Conservation (phyloP, 2,329 filamentous ascomycete genomes). For the Fusarium citri region DNA sequence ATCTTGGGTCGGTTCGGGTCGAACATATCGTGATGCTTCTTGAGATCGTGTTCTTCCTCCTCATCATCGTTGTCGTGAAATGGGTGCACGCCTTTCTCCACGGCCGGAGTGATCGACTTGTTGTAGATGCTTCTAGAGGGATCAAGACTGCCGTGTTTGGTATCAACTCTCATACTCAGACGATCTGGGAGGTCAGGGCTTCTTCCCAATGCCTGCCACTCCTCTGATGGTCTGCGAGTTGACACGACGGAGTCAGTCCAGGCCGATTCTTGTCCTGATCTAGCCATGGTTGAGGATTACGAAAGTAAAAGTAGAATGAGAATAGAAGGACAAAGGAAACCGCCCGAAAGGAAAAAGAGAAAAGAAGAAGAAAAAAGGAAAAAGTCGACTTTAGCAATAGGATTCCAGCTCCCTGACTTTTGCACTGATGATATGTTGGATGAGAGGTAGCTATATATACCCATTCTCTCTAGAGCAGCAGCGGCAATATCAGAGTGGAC, state of each 20-base stretch:
- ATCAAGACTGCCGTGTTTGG: neutral
- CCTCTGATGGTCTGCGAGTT: neutral
- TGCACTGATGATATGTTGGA: neutral
- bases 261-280: neutral
- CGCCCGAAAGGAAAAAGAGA: neutral
- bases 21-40: constrained; percentile 3
- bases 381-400: constrained; percentile 2
- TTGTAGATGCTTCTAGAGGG: neutral
- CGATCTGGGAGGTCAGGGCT: neutral
- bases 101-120: constrained; percentile 2
- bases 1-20: constrained; percentile 14
- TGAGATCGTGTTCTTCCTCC: neutral
- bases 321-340: neutral
- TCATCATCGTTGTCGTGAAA: neutral
- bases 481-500: neutral
- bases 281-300: neutral
- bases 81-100: neutral
- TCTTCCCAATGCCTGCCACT: neutral
- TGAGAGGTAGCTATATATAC: neutral
- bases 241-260: constrained; percentile 14
- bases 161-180: neutral
- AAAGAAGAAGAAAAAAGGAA: neutral
- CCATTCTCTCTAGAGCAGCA: neutral
- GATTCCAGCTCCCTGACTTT: constrained; percentile 12
- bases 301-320: neutral